phyloP scores from a whole-genome alignment of 352 stramenopile genomes.

The Globisporangium cederbergense region DNA sequence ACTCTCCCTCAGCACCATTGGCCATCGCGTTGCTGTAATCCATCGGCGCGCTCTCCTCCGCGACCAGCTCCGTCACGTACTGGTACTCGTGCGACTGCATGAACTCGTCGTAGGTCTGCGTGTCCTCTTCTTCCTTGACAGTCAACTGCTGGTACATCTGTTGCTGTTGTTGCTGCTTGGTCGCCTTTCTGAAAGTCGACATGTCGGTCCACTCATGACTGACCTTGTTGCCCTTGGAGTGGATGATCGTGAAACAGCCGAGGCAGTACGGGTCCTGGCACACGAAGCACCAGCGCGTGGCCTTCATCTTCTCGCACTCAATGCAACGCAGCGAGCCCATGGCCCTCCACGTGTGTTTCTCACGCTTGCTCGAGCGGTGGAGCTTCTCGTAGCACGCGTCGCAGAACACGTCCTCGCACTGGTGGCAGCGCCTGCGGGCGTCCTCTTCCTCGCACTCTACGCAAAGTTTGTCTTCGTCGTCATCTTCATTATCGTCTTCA shows the following conservation, averaged over 20 bases:
- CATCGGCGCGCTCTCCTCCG: conserved; percentile 14
- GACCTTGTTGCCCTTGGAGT: conserved; percentile 77
- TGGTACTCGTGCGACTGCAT: conserved; percentile 73
- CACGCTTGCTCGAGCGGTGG: conserved; percentile 66
- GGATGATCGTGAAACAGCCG: conserved; percentile 80
- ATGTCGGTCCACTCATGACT: conserved; percentile 71
- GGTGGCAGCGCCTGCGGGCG: conserved; percentile 54
- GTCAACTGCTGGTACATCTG: conserved; percentile 25
- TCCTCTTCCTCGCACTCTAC: conserved; percentile 80
- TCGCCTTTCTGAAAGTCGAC: conserved; percentile 48
- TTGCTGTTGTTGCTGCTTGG: conserved; percentile 33
- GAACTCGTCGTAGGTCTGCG: conserved; percentile 78
- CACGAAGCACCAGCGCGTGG: conserved; percentile 67
- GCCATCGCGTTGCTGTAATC: conserved; percentile 19
- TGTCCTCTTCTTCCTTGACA: conserved; percentile 41
- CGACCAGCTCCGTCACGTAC: conserved; percentile 57
- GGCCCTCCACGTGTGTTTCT: conserved; percentile 74
- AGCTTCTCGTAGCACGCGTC: conserved; percentile 73
- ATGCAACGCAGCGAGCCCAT: conserved; percentile 76
- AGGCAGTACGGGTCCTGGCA: conserved; percentile 82
- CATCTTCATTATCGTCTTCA: conserved; percentile 27
- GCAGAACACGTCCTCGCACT: conserved; percentile 81
- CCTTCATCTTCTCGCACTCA: conserved; percentile 84
- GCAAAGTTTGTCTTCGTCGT: conserved; percentile 64
- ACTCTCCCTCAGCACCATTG: conserved; percentile 27